Evolutionary conservation across 805 yeast species (phyloP).

Genomic region (Metschnikowia lunata): DNA sequence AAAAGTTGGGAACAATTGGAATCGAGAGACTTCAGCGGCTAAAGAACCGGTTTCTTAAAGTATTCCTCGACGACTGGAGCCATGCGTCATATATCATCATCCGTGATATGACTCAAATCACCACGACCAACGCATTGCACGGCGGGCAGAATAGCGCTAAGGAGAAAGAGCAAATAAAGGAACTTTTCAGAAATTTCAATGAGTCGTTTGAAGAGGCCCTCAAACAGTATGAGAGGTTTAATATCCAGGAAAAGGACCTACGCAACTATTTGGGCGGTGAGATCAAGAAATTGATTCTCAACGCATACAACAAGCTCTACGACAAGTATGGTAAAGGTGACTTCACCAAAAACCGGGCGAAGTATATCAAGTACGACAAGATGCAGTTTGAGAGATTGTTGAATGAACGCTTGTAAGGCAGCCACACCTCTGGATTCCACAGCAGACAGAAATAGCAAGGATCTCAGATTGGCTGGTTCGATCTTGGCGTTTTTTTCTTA

Average conservation of each 20-base stretch:
- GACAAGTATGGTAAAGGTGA: slow-evolving; percentile 70
- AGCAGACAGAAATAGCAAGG: too few relatives aligned
- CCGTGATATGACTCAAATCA: slow-evolving; percentile 67
- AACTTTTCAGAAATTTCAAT: slow-evolving; percentile 78
- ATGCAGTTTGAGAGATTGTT: slow-evolving; percentile 37
- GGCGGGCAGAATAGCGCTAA: slow-evolving; percentile 45
- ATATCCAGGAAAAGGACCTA: slow-evolving; percentile 62
- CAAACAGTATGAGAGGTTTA: slow-evolving; percentile 58
- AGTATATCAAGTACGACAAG: slow-evolving; percentile 65
- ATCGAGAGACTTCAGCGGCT: slow-evolving; percentile 59
- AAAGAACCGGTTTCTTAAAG: slow-evolving; percentile 67
- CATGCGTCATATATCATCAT: slow-evolving; percentile 69
- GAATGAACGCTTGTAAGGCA: slow-evolving; percentile 12
- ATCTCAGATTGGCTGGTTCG: too few relatives aligned
- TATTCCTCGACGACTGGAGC: slow-evolving; percentile 77
- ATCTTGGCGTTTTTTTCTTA: too few relatives aligned
- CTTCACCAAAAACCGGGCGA: slow-evolving; percentile 63
- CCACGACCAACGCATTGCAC: slow-evolving; percentile 46
- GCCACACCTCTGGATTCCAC: too few relatives aligned
- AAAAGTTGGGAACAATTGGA: slow-evolving; percentile 56
- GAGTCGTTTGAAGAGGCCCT: slow-evolving; percentile 76
- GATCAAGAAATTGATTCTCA: slow-evolving; percentile 67
- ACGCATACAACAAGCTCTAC: slow-evolving; percentile 80
- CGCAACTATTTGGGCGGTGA: slow-evolving; percentile 64
- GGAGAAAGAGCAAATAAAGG: slow-evolving; percentile 79